Evolutionary conservation across 768 basidiomycete species (phyloP).

Genomic region (Leccinum broughii): DNA sequence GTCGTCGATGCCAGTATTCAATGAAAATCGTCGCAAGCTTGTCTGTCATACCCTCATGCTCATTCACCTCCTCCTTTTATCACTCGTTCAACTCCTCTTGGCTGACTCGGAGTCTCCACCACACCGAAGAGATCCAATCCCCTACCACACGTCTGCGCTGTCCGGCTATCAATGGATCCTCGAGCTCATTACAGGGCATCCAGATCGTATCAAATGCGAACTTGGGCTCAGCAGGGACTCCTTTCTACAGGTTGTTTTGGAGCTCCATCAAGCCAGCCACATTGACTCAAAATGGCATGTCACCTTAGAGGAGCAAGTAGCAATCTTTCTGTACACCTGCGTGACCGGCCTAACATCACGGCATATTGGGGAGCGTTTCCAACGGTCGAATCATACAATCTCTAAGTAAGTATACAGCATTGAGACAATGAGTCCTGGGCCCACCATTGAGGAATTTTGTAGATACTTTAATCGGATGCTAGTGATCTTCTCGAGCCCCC

Average conservation of each 20-base stretch:
- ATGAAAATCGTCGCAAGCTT: no score
- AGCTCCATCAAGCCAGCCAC: background rate
- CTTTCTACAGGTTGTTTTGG: slow-evolving; percentile 14
- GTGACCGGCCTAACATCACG: background rate
- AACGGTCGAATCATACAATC: background rate
- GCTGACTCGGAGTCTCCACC: no score
- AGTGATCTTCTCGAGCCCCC: background rate
- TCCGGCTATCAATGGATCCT: slow-evolving; percentile 24
- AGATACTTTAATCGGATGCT: background rate
- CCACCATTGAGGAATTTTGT: background rate
- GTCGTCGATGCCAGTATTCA: no score
- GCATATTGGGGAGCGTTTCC: background rate
- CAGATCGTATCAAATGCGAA: slow-evolving; percentile 16
- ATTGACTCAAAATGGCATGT: background rate
- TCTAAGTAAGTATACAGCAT: background rate
- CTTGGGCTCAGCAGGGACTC: slow-evolving; percentile 26
- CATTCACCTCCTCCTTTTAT: no score
- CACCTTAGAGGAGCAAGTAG: background rate
- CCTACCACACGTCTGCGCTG: slow-evolving; percentile 26
- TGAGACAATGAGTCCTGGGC: background rate
- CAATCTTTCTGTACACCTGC: background rate
- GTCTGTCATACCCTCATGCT: no score
- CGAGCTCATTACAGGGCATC: slow-evolving; percentile 25
- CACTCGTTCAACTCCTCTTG: no score
- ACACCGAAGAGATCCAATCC: background rate